Evolutionary conservation across 2,329 filamentous ascomycete genomes (phyloP), one percentile per base, ranked within the genome.

Genomic region (Teratosphaeriaceae sp.): DNA sequence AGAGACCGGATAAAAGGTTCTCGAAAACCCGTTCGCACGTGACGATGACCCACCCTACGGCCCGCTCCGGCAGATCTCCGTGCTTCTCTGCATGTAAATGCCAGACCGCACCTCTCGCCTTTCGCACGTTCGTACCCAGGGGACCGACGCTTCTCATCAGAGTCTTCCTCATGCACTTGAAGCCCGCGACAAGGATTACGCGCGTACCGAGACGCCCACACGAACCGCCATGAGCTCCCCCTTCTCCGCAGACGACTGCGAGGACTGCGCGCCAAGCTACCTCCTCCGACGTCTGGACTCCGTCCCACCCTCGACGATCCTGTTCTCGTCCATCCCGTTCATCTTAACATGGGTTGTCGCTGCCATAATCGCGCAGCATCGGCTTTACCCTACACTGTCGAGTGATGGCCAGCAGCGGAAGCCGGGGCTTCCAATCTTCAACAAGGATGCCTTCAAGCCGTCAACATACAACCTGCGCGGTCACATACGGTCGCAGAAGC

Each of bases 311-410:
- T 66, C 73, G 34, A 67, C 72, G 23, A 61, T 79, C 27, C 53
- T 81, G 38, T 73, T 85, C 45, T 78, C 86, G 19, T 73, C 77
- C 8, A 62, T 76, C 3, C 85, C 86, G 0, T 87, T 92, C 62
- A 61, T 85, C 45, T 62, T 79, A 45, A 85, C 85, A 27, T 90
- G 90, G 64, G 51, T 78, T 49, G 57, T 76, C 39, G 77, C 85
- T 51, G 76, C 75, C 38, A 56, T 76, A 26, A 65, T 85, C 42
- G 82, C 84, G 38, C 74, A 80, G 39, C 75, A 78, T 26, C 82
- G 79, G 55, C 66, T 94, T 15, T 88, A 86, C 55, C 86, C 87
- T 3, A 68, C 78, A n/a, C 74, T 94, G 7, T 80, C 83, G 30
- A 73, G 73, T 46, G 59, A 67, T 45, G 46, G 43, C 12, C 44